phyloP scores from a whole-genome alignment of 257 asterid species.

The Scutellaria baicalensis region DNA sequence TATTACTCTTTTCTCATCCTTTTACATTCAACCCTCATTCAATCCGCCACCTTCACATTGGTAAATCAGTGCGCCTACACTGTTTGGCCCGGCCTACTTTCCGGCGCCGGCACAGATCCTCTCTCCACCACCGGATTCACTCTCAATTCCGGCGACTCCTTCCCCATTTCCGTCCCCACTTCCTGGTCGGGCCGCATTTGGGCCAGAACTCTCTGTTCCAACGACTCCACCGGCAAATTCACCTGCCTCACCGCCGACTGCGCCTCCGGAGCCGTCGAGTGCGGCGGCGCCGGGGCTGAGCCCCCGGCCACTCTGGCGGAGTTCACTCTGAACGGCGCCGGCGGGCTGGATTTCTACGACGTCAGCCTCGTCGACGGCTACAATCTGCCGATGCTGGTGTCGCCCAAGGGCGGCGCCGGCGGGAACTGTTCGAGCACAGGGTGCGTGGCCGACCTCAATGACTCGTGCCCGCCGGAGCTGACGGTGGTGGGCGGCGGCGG shows the following conservation, averaged over 20 bases:
- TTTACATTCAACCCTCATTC: too few species aligned
- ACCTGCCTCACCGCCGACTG: slow-evolving; percentile 66
- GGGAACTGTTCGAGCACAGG: slow-evolving; percentile 61
- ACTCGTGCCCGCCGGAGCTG: slow-evolving; percentile 56
- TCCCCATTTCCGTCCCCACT: slow-evolving; percentile 31
- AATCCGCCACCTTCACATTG: slow-evolving; percentile 53
- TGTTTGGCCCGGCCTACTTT: slow-evolving; percentile 70
- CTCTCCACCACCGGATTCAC: slow-evolving; percentile 53
- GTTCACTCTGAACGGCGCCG: slow-evolving; percentile 69
- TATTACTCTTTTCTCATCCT: too few species aligned
- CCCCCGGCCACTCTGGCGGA: slow-evolving; percentile 77
- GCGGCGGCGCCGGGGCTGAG: slow-evolving; percentile 47
- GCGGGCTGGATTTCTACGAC: slow-evolving; percentile 64
- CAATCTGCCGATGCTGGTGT: slow-evolving; percentile 66
- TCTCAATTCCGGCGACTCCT: slow-evolving; percentile 38
- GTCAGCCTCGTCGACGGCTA: slow-evolving; percentile 85
- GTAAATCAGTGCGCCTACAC: slow-evolving; percentile 54
- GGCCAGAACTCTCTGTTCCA: slow-evolving; percentile 55
- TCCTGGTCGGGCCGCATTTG: slow-evolving; percentile 78
- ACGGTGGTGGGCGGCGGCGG: slow-evolving; percentile 25
- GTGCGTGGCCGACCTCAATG: slow-evolving; percentile 53
- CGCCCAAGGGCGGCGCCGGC: slow-evolving; percentile 47
- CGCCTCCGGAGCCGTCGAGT: slow-evolving; percentile 52
- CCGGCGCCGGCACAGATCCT: slow-evolving; percentile 50
- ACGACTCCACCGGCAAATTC: slow-evolving; percentile 44